These are phyloP conservation scores for Sechiopsis laciniata DNA, from an alignment of 306 rosid species.

Conservation along the genomic window DNA sequence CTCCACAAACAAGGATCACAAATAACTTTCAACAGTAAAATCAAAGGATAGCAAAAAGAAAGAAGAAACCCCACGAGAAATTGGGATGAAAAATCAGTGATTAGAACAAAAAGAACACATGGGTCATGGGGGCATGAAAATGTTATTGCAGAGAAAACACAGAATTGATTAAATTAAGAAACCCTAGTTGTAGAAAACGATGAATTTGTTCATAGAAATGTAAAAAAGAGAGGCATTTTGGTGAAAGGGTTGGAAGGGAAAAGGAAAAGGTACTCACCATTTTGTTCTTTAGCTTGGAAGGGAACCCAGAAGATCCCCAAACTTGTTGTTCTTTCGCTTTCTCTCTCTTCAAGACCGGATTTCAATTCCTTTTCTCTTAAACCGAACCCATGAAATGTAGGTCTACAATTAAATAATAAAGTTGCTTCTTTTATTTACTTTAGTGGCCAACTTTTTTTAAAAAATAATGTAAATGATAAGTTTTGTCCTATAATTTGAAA, in stretches of 20 bases:
- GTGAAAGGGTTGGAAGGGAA: background rate
- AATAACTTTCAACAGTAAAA: background rate
- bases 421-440: constrained; percentile 24
- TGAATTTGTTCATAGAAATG: background rate
- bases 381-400: constrained; percentile 34
- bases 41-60: background rate
- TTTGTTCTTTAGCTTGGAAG: constrained; percentile 21
- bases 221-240: constrained; percentile 7
- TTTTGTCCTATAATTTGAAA: too few relatives aligned
- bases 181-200: background rate
- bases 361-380: constrained; percentile 30
- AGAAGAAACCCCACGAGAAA: background rate
- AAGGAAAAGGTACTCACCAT: constrained; percentile 32
- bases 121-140: constrained; percentile 1
- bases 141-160: constrained; percentile 16
- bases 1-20: constrained; percentile 20
- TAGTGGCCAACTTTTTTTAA: too few relatives aligned
- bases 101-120: constrained; percentile 10
- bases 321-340: constrained; percentile 12
- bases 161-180: background rate
- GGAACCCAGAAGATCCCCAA: constrained; percentile 21
- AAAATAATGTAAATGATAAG: too few relatives aligned
- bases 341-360: constrained; percentile 36
- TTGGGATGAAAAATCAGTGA: constrained; percentile 2
- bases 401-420: background rate